Base-by-base conservation (phyloP, 805 yeast genomes). In the Candida berthetii region DNA sequence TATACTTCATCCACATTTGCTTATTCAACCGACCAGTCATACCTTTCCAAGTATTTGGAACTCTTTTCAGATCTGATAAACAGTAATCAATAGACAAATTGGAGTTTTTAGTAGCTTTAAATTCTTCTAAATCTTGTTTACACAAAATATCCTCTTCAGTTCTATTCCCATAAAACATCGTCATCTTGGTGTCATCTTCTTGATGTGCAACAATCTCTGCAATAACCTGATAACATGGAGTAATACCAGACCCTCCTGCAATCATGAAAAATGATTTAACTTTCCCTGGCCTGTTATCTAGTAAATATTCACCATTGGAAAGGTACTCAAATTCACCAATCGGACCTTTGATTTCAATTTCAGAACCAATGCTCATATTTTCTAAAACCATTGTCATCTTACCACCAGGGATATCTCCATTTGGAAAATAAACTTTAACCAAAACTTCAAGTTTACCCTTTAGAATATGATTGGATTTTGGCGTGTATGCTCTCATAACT, bases 231-330 rank as follows among this genome's bases (percentile, higher is more conserved):
- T 83, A 72, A 66, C 86, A 79, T 31, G 96, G 96, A 5, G 96
- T 86, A 45, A 89, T 81, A 36, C 96, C 93, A 0, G 89, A 78
- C 19, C 93, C 93, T 49, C 90, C 93, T 3, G 88, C 90, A 51
- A 84, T 67, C 66, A 84, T 71, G 24, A 72, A 55, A 50, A 75
- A 50, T 3, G 55, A 46, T 14, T 52, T 46, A 25, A 49, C 48
- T 13, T 43, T 39, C 3, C 46, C 42, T 10, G 44, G 42, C 17
- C 46, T 17, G 75, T 76, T 45, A 82, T 69, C 45, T 74, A 74
- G 41, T 68, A 70, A 32, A 78, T 79, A 70, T 73, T 71, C 53
- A 78, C 81, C 43, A 56, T 45, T 35, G 41, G 48, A 56, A 74
- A 80, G 33, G 35, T 63, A 63, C 18, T 75, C 60, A 59, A 84